Base-by-base conservation (phyloP, 257 asterid species). In the Salvia hispanica region DNA sequence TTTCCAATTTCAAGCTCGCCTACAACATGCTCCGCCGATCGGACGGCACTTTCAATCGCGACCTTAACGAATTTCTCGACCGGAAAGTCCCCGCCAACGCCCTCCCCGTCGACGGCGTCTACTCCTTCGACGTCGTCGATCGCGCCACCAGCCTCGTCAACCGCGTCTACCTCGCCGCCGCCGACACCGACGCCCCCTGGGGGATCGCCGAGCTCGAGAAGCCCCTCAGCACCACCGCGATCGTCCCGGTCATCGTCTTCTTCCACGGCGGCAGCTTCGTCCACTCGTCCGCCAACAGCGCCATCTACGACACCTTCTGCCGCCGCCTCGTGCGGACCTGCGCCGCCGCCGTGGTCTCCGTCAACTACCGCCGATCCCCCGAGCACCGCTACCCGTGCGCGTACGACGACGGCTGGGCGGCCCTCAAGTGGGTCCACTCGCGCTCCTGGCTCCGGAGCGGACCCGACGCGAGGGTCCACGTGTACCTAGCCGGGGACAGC, bases 211-310 rank as follows among this genome's bases (percentile, higher is more conserved):
- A 86, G 10, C 85, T 86, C 0, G 97, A 86, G 7, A 82, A 78
- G 55, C 96, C 97, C 18, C 43, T 88, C 46, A 88, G 87, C 45
- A 6, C 72, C 2, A 72, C 78, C 1, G 86, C 78, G 15, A 36
- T 82, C n/a, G 82, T 88, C 0, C 97, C 97, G 9, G 96, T 91
- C 0, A 83, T 91, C 21, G 50, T 91, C 5, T 91, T 77, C 88
- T 88, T 83, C 87, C 97, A 88, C 28, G 97, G 97, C 3, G 97
- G 97, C 11, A 91, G 97, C 77, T 91, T 91, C 12, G 86, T 90
- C 7, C 97, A 91, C 64, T 91, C 97, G 9, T 91, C 97, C 0
- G 92, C 90, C 63, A 88, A 88, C 13, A 91, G 90, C 57, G 96
- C 97, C 9, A 91, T 91, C 34, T 91, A 91, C 43, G 97, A 91